phyloP scores from a whole-genome alignment of 2,329 filamentous ascomycete species.

The Septoria petroselini region DNA sequence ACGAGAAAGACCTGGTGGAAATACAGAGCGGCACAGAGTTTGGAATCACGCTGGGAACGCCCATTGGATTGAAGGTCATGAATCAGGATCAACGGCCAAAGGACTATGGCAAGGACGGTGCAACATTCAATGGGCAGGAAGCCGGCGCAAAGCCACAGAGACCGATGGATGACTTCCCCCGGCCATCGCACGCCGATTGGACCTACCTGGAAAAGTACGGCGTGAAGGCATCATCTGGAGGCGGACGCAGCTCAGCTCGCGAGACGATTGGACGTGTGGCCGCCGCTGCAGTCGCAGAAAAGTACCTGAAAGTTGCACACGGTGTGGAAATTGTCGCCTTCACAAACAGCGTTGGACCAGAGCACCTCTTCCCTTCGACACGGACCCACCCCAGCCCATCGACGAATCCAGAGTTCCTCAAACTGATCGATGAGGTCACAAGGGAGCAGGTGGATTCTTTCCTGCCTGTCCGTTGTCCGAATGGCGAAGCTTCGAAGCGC shows the following conservation, averaged over 20 bases:
- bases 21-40: slow-evolving; percentile 93
- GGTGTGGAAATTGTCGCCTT: slow-evolving; percentile 90
- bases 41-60: slow-evolving; percentile 84
- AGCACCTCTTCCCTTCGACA: slow-evolving; percentile 72
- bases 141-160: slow-evolving; percentile 37
- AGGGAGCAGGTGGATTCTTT: slow-evolving; percentile 76
- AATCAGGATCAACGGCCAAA: slow-evolving; percentile 92
- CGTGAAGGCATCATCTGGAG: slow-evolving; percentile 84
- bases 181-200: slow-evolving; percentile 92
- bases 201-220: slow-evolving; percentile 98
- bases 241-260: slow-evolving; percentile 84
- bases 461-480: slow-evolving; percentile 83
- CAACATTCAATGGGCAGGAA: slow-evolving; percentile 11
- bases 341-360: slow-evolving; percentile 76
- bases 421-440: slow-evolving; percentile 68
- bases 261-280: slow-evolving; percentile 92
- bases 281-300: slow-evolving; percentile 87
- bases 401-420: slow-evolving; percentile 74
- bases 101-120: slow-evolving; percentile 69
- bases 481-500: slow-evolving; percentile 58
- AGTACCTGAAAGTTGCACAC: slow-evolving; percentile 77
- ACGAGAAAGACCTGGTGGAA: slow-evolving; percentile 87
- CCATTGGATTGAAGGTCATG: slow-evolving; percentile 79
- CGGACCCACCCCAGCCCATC: slow-evolving; percentile 64
- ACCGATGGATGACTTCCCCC: slow-evolving; percentile 88